A percentile compares a stretch with the other conserved stretches of the same genome.
phyloP scores from a whole-genome alignment of 2,329 filamentous ascomycete genomes.

The Cordyceps cicadae region DNA sequence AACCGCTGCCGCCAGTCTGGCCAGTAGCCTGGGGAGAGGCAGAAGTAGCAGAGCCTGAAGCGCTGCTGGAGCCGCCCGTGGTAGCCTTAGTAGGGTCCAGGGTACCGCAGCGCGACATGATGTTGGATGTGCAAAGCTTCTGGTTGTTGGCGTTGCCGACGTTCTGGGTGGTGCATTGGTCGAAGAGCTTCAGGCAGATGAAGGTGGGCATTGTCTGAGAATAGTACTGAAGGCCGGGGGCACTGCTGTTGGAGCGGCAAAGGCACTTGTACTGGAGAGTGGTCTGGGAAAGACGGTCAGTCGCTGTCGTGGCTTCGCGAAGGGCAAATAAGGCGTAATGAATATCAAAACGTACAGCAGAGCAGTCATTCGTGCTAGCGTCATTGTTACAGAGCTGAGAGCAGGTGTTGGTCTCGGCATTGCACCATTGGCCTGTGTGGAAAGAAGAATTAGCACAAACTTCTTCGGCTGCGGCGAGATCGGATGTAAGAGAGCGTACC shows the following conservation, averaged over 20 bases:
- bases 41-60: conserved; percentile 18
- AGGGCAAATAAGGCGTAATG: not conserved
- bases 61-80: conserved; percentile 15
- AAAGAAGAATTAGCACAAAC: conserved; percentile 6
- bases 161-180: conserved; percentile 37
- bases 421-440: conserved; percentile 42
- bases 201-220: conserved; percentile 43
- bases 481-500: conserved; percentile 27
- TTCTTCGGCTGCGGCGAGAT: conserved; percentile 14
- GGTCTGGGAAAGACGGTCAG: conserved; percentile 21
- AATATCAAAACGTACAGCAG: conserved; percentile 31
- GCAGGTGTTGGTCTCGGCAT: conserved; percentile 43
- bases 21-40: conserved; percentile 16
- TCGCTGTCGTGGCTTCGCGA: not conserved
- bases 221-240: conserved; percentile 46
- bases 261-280: conserved; percentile 40
- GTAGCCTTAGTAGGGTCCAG: conserved; percentile 27
- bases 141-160: conserved; percentile 35
- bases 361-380: conserved; percentile 35
- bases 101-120: conserved; percentile 39
- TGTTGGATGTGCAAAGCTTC: conserved; percentile 39
- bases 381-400: conserved; percentile 35
- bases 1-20: conserved; percentile 17
- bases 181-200: conserved; percentile 42
- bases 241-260: conserved; percentile 39